phyloP scores from a whole-genome alignment of 2,329 filamentous ascomycete genomes.

The Trichoderma asperellum region DNA sequence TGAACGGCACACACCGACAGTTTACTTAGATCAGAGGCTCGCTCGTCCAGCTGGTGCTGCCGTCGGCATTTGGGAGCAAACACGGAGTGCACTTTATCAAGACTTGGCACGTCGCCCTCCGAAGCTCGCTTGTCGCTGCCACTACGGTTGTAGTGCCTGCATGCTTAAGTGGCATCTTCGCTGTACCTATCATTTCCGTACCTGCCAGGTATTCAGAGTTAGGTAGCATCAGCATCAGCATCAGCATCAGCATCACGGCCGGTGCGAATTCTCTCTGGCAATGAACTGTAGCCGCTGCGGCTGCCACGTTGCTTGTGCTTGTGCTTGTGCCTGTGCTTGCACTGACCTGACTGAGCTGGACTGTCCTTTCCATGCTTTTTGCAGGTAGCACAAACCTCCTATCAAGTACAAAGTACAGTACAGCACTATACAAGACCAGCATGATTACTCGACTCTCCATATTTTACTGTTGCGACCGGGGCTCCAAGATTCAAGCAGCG shows the following conservation, averaged over 20 bases:
- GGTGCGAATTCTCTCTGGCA: not conserved
- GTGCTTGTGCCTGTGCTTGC: too few species aligned
- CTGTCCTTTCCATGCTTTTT: not conserved
- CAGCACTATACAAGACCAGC: not conserved
- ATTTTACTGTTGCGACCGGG: slow-evolving; percentile 15
- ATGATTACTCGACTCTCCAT: slow-evolving; percentile 17
- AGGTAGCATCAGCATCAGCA: not conserved
- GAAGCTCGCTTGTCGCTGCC: not conserved
- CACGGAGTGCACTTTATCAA: not conserved
- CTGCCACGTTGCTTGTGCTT: slow-evolving; percentile 11
- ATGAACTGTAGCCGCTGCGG: not conserved
- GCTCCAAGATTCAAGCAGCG: not conserved
- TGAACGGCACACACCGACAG: not conserved
- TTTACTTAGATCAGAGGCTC: not conserved
- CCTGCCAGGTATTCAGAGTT: not conserved
- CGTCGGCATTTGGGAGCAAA: not conserved
- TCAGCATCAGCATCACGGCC: not conserved
- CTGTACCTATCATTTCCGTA: not conserved
- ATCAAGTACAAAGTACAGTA: not conserved
- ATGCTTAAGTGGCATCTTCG: not conserved
- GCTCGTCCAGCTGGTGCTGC: not conserved
- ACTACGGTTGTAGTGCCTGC: not conserved
- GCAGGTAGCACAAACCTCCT: too few species aligned
- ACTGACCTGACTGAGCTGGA: not conserved
- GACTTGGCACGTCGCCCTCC: not conserved